Percentiles rank a stretch among this genome's conserved stretches.
Conservation (phyloP, 1,139 yeast species). For the Scheffersomyces titani region DNA sequence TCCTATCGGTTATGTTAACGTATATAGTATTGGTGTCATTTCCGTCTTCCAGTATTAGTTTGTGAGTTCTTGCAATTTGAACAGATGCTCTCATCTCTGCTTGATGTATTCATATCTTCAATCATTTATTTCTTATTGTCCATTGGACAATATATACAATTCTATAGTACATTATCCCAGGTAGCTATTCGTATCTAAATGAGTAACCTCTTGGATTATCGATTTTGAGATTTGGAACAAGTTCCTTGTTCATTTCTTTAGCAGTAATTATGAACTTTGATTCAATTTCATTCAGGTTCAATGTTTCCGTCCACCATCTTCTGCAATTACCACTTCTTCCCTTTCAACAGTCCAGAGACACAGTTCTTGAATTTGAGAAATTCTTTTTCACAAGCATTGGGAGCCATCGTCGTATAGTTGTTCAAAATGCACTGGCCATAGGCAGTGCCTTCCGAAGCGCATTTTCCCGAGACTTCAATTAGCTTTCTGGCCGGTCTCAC, state of each 20-base stretch:
- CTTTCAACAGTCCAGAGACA: slow-evolving; percentile 13
- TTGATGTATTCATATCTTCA: background rate
- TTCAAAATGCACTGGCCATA: slow-evolving; percentile 67
- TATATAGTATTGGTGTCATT: background rate
- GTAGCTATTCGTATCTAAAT: too few species aligned
- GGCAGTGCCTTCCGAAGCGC: slow-evolving; percentile 44
- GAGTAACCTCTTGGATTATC: too few species aligned
- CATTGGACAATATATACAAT: background rate
- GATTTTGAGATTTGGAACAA: too few species aligned
- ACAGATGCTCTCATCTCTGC: too few species aligned
- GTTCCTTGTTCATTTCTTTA: too few species aligned
- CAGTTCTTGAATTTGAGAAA: slow-evolving; percentile 59
- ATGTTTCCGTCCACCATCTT: background rate
- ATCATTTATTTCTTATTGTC: background rate
- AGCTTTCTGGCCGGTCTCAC: slow-evolving; percentile 44
- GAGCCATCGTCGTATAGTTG: slow-evolving; percentile 54
- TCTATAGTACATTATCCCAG: background rate
- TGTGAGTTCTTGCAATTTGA: too few species aligned
- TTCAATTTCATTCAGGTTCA: background rate
- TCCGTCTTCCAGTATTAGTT: background rate
- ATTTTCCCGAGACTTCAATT: slow-evolving; percentile 35
- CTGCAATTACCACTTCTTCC: slow-evolving; percentile 3
- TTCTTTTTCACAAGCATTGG: slow-evolving; percentile 59
- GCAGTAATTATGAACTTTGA: too few species aligned
- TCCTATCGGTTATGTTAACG: background rate